Percentiles rank a stretch among this genome's conserved stretches.
These are phyloP conservation scores for Millerago galiae DNA, from an alignment of 805 yeast species.

Conservation along the genomic window DNA sequence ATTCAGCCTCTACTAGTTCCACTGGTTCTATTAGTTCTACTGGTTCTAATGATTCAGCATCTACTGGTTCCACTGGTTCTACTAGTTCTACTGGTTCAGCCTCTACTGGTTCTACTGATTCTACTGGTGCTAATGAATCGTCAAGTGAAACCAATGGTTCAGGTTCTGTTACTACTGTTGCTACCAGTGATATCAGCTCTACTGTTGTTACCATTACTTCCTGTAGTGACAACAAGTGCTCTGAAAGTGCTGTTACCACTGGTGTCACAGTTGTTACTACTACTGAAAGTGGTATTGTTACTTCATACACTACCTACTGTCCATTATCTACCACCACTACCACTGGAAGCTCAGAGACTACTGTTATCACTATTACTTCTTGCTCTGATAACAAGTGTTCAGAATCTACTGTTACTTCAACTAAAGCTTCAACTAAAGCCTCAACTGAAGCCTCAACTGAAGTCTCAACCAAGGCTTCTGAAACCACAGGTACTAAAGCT, in stretches of 20 bases:
- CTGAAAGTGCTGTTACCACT: not conserved
- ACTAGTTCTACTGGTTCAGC: no score
- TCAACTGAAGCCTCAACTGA: not conserved
- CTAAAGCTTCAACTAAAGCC: no score
- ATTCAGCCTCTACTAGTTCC: no score
- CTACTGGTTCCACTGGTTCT: no score
- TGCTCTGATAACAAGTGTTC: not conserved
- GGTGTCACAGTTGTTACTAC: conserved; percentile 1
- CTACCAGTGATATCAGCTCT: not conserved
- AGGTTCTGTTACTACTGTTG: not conserved
- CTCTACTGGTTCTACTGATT: not conserved
- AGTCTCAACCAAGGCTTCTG: not conserved
- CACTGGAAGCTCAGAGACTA: not conserved
- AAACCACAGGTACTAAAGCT: no score
- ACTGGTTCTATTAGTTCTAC: no score
- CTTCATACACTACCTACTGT: conserved; percentile 5
- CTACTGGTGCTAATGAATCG: not conserved
- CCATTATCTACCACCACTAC: conserved; percentile 2
- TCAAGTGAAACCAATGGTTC: not conserved
- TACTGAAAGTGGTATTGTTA: not conserved
- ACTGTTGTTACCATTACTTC: not conserved
- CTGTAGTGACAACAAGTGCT: not conserved
- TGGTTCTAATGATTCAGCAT: no score
- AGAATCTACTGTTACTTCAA: not conserved
- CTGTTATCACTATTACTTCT: not conserved